Conservation (phyloP, 768 basidiomycete species). For the Psilocybe azurescens region DNA sequence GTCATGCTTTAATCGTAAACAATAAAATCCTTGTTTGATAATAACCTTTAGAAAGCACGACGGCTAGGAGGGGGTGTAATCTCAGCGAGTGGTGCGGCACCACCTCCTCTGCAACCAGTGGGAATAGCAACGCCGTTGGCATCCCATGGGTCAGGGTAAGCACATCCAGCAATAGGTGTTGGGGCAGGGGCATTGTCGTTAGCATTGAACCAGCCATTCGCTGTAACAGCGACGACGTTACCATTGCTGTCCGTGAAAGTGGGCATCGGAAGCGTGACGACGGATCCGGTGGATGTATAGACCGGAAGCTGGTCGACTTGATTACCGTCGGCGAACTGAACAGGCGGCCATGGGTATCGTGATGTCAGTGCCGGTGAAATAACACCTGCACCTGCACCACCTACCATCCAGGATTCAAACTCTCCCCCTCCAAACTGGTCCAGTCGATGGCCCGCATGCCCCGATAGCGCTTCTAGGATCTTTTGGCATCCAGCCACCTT, state of each 20-base stretch:
- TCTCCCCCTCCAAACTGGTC: conserved; percentile 46
- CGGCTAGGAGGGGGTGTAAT: conserved; percentile 20
- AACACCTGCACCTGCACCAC: conserved; percentile 58
- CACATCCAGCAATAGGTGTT: conserved; percentile 57
- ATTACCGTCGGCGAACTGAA: conserved; percentile 44
- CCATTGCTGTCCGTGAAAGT: conserved; percentile 44
- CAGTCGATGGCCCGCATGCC: conserved; percentile 58
- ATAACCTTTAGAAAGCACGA: neutral
- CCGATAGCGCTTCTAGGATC: conserved; percentile 58
- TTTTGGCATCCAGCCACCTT: conserved; percentile 53
- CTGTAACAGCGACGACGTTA: conserved; percentile 41
- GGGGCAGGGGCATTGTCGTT: conserved; percentile 52
- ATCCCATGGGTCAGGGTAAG: conserved; percentile 56
- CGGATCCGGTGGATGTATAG: conserved; percentile 72
- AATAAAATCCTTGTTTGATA: neutral
- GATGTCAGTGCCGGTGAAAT: conserved; percentile 47
- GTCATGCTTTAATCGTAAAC: neutral
- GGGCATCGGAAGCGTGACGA: conserved; percentile 56
- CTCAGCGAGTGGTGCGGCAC: conserved; percentile 20
- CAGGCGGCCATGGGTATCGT: conserved; percentile 66
- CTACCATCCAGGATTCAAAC: conserved; percentile 70
- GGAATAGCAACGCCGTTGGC: conserved; percentile 40
- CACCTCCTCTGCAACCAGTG: conserved; percentile 26
- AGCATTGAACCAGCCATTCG: conserved; percentile 62
- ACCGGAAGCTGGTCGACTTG: conserved; percentile 56